These are phyloP conservation scores for Salvia hispanica DNA, from an alignment of 257 asterid species.

Conservation along the genomic window DNA sequence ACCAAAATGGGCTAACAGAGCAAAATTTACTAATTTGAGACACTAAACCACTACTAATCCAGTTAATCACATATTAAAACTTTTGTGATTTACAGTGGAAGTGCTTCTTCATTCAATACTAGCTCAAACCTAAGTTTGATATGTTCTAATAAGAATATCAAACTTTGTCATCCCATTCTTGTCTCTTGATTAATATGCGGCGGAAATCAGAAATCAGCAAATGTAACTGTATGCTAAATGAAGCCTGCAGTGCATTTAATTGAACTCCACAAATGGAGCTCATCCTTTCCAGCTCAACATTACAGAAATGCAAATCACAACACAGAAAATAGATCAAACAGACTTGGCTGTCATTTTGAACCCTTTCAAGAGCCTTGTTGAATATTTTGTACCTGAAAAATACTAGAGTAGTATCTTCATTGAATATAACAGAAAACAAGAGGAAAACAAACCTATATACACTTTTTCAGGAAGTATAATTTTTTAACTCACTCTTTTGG, in stretches of 20 bases:
- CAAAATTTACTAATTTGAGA: slow-evolving; percentile 4
- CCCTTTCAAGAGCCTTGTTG: slow-evolving; percentile 79
- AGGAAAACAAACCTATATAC: not conserved
- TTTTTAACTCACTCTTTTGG: slow-evolving; percentile 77
- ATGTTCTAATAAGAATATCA: not conserved
- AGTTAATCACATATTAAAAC: not conserved
- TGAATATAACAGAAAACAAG: slow-evolving; percentile 28
- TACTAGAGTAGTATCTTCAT: slow-evolving; percentile 13
- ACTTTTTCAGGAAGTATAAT: not conserved
- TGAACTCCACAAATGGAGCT: not conserved
- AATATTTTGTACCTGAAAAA: slow-evolving; percentile 74
- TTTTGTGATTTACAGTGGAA: not conserved
- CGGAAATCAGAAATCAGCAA: not conserved
- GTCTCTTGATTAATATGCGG: not conserved
- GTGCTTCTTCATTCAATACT: slow-evolving; percentile 14
- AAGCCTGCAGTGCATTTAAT: not conserved
- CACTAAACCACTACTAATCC: not conserved
- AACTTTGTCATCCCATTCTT: not conserved
- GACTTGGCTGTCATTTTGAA: slow-evolving; percentile 84
- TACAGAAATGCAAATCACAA: slow-evolving; percentile 15
- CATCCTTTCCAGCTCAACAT: slow-evolving; percentile 12
- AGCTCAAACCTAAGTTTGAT: not conserved
- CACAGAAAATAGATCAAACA: slow-evolving; percentile 30
- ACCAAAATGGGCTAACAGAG: not conserved
- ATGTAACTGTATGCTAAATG: not conserved